These are phyloP conservation scores for Tilletia caries DNA, from an alignment of 1,284 basidiomycete genomes.

Conservation along the genomic window DNA sequence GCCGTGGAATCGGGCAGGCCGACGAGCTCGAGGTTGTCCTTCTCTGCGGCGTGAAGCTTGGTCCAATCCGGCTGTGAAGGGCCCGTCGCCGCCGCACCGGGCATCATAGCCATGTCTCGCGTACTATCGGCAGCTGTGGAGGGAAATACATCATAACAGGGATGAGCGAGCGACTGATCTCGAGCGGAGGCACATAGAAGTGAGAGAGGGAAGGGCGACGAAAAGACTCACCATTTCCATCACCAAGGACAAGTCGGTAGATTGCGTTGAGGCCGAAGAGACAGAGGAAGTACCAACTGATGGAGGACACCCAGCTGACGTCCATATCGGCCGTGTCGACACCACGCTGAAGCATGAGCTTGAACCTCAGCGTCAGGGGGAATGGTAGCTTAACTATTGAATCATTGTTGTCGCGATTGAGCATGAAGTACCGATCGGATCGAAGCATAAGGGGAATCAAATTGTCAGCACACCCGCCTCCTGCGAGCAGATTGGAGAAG, in stretches of 20 bases:
- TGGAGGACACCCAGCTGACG: constrained; percentile 95
- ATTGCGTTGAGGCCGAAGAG: constrained; percentile 95
- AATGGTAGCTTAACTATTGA: constrained; percentile 81
- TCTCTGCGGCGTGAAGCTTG: constrained; percentile 87
- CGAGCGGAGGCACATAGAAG: too few relatives aligned
- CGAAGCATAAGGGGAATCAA: too few relatives aligned
- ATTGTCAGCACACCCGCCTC: too few relatives aligned
- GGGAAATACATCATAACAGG: not conserved
- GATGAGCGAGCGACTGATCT: constrained; percentile 19
- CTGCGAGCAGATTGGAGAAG: not conserved
- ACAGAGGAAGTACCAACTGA: constrained; percentile 99
- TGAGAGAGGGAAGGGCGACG: too few relatives aligned
- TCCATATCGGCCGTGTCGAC: constrained; percentile 96
- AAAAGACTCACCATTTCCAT: constrained; percentile 72
- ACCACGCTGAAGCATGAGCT: constrained; percentile 95
- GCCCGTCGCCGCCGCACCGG: constrained; percentile 29
- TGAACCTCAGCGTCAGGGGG: constrained; percentile 93
- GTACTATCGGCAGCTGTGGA: constrained; percentile 49
- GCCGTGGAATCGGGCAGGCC: constrained; percentile 69
- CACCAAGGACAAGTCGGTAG: constrained; percentile 86
- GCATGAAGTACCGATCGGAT: too few relatives aligned
- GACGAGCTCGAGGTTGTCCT: constrained; percentile 86
- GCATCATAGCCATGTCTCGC: constrained; percentile 49
- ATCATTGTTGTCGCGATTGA: too few relatives aligned
- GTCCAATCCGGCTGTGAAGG: constrained; percentile 64